These are phyloP conservation scores for Collybia mongolica DNA, from an alignment of 768 basidiomycete genomes.

Conservation along the genomic window DNA sequence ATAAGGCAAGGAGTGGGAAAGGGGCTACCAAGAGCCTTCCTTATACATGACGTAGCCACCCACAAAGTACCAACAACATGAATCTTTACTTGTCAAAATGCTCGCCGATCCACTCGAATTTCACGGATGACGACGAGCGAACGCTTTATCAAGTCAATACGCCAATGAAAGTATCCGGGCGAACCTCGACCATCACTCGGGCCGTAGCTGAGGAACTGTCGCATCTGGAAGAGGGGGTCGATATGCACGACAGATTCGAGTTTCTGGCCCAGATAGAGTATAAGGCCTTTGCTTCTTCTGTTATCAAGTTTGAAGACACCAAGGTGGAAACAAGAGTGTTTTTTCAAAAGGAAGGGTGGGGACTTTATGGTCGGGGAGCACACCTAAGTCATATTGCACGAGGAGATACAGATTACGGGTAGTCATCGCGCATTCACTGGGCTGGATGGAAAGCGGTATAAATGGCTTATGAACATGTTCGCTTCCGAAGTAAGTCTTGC, in stretches of 20 bases:
- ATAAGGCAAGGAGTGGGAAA: too few relatives aligned
- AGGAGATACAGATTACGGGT: too few relatives aligned
- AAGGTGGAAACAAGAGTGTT: constrained; percentile 22
- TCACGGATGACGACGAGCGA: constrained; percentile 17
- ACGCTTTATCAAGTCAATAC: constrained; percentile 17
- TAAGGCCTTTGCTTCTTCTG: constrained; percentile 23
- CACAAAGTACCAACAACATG: not conserved
- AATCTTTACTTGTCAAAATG: constrained; percentile 18
- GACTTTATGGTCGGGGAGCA: constrained; percentile 18
- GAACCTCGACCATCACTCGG: constrained; percentile 4
- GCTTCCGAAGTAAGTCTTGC: constrained; percentile 10
- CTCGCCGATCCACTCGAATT: constrained; percentile 16
- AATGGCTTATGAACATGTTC: constrained; percentile 13
- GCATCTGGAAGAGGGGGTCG: not conserved
- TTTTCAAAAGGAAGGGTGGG: constrained; percentile 19
- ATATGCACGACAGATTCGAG: constrained; percentile 25
- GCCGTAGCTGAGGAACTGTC: not conserved
- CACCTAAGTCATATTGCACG: not conserved
- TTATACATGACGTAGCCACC: too few relatives aligned
- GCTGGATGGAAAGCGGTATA: constrained; percentile 23
- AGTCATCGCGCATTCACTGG: constrained; percentile 20
- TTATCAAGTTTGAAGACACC: constrained; percentile 24
- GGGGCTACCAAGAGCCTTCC: too few relatives aligned
- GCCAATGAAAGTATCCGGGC: constrained; percentile 19
- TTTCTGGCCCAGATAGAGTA: constrained; percentile 33